Base-by-base conservation (phyloP, 2,329 filamentous ascomycete species). In the Claviceps humidiphila region DNA sequence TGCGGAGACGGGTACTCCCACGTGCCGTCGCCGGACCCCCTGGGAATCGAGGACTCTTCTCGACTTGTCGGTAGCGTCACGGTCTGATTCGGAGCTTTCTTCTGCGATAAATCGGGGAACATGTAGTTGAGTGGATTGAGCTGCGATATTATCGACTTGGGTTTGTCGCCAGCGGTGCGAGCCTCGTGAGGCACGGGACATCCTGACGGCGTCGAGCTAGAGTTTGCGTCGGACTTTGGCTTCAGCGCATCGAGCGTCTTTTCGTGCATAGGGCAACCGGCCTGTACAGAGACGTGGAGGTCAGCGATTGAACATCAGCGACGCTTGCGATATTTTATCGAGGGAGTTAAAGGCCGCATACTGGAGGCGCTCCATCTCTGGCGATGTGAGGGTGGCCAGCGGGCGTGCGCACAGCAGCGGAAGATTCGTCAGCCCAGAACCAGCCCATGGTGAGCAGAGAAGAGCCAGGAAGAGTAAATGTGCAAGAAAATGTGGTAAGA, bases 1-100 rank as follows among this genome's bases (percentile, higher is more conserved):
- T 98, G 93, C 0, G 93, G 91, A 0, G 89, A 96, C 0, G 93
- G 93, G 65, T 98, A 98, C 69, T 97, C 93, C 93, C 93, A 98
- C 62, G 87, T 94, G 47, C 82, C 80, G 50, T 83, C 77, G 47
- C 81, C 78, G 54, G 85, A 82, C 61, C 87, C 88, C 59, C 86
- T 86, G n/a, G 93, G 93, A 60, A 98, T 98, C 1, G 90, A 89
- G 1, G 88, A 95, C 34, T 78, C 72, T 68, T 96, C 89, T 59
- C 93, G 86, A 6, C 82, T 78, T 2, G 90, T 85, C 0, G 90
- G 87, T 1, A 98, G 80, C 24, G 76, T 73, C 26, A 86, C 70
- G 4, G 79, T 77, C 68, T 98, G 93, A 56, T 86, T 74, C 0
- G 81, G 74, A 2, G 88, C 82, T 48, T 79, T 85, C 34, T 82